phyloP scores from a whole-genome alignment of 1,139 yeast genomes.

The Lodderomyces metapsilosis region DNA sequence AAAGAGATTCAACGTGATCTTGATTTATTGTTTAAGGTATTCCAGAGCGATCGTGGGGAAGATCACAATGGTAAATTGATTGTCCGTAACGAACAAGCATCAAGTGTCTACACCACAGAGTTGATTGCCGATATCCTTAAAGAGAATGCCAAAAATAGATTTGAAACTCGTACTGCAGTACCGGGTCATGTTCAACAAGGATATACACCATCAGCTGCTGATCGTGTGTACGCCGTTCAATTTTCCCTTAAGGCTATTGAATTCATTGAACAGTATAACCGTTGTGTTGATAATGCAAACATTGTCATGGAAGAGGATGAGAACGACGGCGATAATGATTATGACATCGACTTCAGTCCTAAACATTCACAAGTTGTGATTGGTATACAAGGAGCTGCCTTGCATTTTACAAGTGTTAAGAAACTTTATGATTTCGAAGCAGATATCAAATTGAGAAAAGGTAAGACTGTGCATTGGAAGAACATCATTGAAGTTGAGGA shows the following conservation, averaged over 20 bases:
- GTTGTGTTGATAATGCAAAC: conserved; percentile 8
- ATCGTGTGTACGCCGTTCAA: conserved; percentile 68
- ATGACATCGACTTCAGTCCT: conserved; percentile 3
- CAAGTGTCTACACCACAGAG: conserved; percentile 64
- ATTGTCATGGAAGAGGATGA: conserved; percentile 1
- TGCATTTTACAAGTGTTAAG: conserved; percentile 54
- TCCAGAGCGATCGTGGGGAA: conserved; percentile 74
- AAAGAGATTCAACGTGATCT: conserved; percentile 54
- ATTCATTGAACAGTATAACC: conserved; percentile 54
- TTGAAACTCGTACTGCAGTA: conserved; percentile 73
- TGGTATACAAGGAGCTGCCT: conserved; percentile 66
- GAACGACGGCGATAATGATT: conserved; percentile 11
- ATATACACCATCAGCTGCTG: conserved; percentile 75
- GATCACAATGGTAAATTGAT: conserved; percentile 75
- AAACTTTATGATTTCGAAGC: conserved; percentile 60
- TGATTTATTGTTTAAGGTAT: conserved; percentile 37
- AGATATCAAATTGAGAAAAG: conserved; percentile 60
- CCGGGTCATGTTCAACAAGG: conserved; percentile 90
- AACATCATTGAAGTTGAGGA: conserved; percentile 58
- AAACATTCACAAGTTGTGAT: conserved; percentile 53
- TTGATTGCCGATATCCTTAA: conserved; percentile 67
- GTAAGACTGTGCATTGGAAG: conserved; percentile 67
- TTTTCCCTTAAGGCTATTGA: conserved; percentile 69
- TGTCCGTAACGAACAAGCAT: conserved; percentile 67
- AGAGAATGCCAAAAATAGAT: conserved; percentile 63